Evolutionary conservation across 1,284 basidiomycete genomes (phyloP), one percentile per base, ranked within the genome.

Genomic region (Cryptococcus amylolentus): DNA sequence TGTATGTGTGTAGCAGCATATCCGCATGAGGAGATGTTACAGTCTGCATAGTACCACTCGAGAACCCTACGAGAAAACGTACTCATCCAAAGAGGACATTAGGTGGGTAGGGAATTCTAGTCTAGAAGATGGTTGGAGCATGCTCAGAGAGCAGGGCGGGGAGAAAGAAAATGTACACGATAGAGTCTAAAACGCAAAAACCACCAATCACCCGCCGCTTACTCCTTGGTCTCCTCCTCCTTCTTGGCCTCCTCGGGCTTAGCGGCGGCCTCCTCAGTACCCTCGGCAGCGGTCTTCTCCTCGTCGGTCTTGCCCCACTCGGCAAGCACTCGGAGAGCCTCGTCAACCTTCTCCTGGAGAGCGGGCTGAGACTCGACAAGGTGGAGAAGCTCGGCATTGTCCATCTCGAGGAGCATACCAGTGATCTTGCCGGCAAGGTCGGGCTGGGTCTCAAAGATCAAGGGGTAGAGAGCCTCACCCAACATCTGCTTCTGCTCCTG

Each of bases 401-500:
- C 92, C 91, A 97, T 96, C 84, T 97, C 93, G 64, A 95, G 84
- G 68, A 96, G 81, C 92, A 96, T 95, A 58, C 90, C 93, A 55
- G 93, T 97, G 77, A 97, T 96, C 84, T 97, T 96, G 64, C 93
- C 93, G 60, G 94, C 91, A 70, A 95, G 82, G 42, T 94, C 91
- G 56, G 91, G 89, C 68, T 82, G 78, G 48, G 76, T 70, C 48
- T 80, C 72, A 58, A 82, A 84, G 66, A 95, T 93, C 74, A 85
- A 86, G 82, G 94, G 87, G 80, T 94, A 95, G 67, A 95, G 86
- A 54, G 88, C 84, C 80, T 96, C 92, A 69, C 92, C 92, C 55
- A 96, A 83, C 87, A 93, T 90, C 79, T 96, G 93, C 83, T 96
- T 97, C 83, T 95, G 92, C 78, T 95, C 91, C 81, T 87, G 84